These are phyloP conservation scores for Penicillium canescens DNA, from an alignment of 495 filamentous ascomycete species.

Conservation along the genomic window DNA sequence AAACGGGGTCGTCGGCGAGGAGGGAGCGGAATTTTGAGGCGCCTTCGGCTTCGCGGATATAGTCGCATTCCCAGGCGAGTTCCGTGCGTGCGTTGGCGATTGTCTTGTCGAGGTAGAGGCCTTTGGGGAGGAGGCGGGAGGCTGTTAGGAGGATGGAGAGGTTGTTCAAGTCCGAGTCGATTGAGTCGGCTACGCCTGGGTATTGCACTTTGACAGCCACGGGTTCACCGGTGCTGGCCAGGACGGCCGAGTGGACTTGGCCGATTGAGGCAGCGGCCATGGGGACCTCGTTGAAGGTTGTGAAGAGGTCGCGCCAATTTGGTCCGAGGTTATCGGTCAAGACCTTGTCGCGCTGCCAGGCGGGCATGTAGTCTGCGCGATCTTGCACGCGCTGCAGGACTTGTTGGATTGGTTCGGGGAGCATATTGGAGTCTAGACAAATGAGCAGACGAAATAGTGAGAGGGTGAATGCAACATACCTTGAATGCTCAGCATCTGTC, in stretches of 20 bases:
- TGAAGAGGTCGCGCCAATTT: constrained; percentile 83
- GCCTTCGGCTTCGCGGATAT: constrained; percentile 81
- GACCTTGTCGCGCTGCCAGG: constrained; percentile 85
- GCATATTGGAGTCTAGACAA: constrained; percentile 80
- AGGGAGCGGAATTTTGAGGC: constrained; percentile 71
- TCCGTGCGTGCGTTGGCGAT: constrained; percentile 95
- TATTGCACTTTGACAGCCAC: constrained; percentile 98
- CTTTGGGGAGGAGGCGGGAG: constrained; percentile 83
- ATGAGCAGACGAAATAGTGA: constrained; percentile 3
- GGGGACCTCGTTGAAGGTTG: constrained; percentile 83
- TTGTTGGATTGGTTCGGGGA: constrained; percentile 79
- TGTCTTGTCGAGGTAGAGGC: constrained; percentile 92
- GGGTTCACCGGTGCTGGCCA: constrained; percentile 69
- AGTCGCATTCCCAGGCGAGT: constrained; percentile 97
- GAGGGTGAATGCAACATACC: constrained; percentile 37
- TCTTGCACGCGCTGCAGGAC: constrained; percentile 95
- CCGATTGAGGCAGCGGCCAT: constrained; percentile 98
- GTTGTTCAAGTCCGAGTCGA: constrained; percentile 93
- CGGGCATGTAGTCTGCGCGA: constrained; percentile 96
- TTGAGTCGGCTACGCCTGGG: constrained; percentile 92
- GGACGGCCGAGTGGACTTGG: constrained; percentile 84
- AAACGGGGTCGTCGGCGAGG: constrained; percentile 70
- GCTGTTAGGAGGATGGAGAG: constrained; percentile 87
- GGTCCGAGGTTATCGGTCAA: constrained; percentile 74
- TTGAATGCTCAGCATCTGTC: constrained; percentile 97